Base-by-base conservation (phyloP, 169 alveolate genomes). In the Besnoitia besnoiti region DNA sequence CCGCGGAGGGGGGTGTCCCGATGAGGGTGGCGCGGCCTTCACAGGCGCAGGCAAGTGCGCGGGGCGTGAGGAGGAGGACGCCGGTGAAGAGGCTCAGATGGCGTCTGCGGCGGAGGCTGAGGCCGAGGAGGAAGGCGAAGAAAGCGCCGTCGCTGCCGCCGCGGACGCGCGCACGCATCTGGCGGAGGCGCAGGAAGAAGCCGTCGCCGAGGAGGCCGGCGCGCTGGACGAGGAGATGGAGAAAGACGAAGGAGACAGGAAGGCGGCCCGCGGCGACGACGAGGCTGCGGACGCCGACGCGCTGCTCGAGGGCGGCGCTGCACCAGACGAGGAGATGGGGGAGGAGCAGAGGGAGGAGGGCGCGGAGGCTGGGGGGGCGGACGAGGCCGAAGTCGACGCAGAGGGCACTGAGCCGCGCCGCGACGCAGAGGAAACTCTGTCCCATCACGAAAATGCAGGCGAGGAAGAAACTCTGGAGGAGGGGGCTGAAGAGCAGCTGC, bases 131-230 rank as follows among this genome's bases (percentile, higher is more conserved):
- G 75, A 80, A 61, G 44, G 42, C 30, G 55, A 37, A 37, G 44
- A 80, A 76, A 47, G 49, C 62, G 19, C 14, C 49, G 67, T 42
- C 40, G 55, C 27, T 16, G 73, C 27, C 21, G 73, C n/a, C 39
- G 46, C 33, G 67, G 67, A 77, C 59, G 39, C 14, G 51, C 85
- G 37, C 50, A 40, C 40, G 89, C 89, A 82, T 37, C 89, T 33
- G 21, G 50, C 39, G 75, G 51, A 84, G 19, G 76, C 40, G 46
- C n/a, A 49, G 90, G 47, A 84, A 37, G 47, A 84, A 59, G 50
- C 40, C 30, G 76, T 47, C 37, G 90, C 24, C 33, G 55, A 85
- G 79, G 79, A 49, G 90, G 79, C 47, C 73, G 59, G 47, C 30
- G 89, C 35, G 46, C 30, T 80, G 73, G 42, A 80, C 42, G 4